Base-by-base conservation (phyloP, 2,329 filamentous ascomycete species). In the Phialocephala subalpina region DNA sequence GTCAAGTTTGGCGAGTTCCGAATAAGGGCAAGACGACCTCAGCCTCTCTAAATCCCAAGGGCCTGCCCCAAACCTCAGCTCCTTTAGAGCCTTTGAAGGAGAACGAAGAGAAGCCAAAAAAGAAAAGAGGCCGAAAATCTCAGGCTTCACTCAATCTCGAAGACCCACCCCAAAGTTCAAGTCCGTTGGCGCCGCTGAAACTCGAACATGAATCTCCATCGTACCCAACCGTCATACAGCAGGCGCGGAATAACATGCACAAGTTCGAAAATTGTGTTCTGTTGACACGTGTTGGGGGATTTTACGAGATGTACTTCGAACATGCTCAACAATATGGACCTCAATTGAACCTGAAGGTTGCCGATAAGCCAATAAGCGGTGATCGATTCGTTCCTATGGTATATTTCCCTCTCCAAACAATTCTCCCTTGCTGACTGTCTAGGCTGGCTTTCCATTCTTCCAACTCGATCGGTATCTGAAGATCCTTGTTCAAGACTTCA, bases 261-360 rank as follows among this genome's bases (percentile, higher is more conserved):
- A 94, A 91, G 74, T 97, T 97, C 80, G 87, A 90, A 74, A 93
- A 97, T 73, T 98, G 95, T 79, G 92, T 99, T 45, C 79, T 99
- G 8, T 81, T 99, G 66, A 99, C 96, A 3, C 88, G 95, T 64
- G 94, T 99, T 33, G 96, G 96, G 63, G 91, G 94, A 67, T 99
- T 99, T 80, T 99, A 98, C 79, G 96, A 99, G 86, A 82, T 99
- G 65, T 99, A 99, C 80, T 97, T 98, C 78, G 92, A 97, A 73
- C 94, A 99, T 77, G 96, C 97, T 12, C 92, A 97, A 65, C 90
- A 97, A 75, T 92, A 91, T 77, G 95, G 92, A 1, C 92, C 94
- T 0, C 82, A 97, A 53, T 83, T 99, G 69, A 96, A 94, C 73
- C 81, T 99, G 75, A 98, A 97, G 78, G 89, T 97, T 62, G 90